Conservation (phyloP, 441 rosid genomes). For the Codiaeum variegatum region DNA sequence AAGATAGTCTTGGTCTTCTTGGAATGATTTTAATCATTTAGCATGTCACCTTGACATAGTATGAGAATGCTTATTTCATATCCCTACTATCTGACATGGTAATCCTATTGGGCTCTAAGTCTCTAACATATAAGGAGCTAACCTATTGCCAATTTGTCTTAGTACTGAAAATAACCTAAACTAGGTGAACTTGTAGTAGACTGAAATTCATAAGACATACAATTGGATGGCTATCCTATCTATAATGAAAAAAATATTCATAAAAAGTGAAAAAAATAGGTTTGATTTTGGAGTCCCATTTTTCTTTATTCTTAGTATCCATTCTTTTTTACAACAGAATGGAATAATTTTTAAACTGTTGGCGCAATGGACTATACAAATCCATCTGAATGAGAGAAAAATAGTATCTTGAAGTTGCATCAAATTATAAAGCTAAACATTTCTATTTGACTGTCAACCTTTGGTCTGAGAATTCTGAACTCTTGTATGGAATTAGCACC, state of each 20-base stretch:
- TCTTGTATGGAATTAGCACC: not conserved
- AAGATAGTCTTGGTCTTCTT: no score
- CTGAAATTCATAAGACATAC: not conserved
- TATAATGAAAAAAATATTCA: not conserved
- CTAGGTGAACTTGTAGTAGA: not conserved
- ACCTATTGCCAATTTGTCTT: not conserved
- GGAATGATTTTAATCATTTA: not conserved
- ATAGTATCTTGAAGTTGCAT: not conserved
- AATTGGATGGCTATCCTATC: not conserved
- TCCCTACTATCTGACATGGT: not conserved
- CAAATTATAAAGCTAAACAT: not conserved
- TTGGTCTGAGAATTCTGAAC: not conserved
- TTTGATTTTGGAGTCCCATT: not conserved
- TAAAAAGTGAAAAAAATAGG: not conserved
- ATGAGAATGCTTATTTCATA: not conserved
- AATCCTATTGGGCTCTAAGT: not conserved
- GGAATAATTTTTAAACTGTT: not conserved
- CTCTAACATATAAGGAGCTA: not conserved
- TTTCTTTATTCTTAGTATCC: not conserved
- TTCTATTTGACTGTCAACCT: not conserved
- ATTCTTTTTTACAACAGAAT: not conserved
- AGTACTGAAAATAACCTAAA: not conserved
- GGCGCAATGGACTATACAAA: not conserved
- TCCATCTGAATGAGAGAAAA: not conserved
- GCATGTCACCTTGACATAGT: not conserved